Base-by-base conservation (phyloP, 805 yeast genomes). In the Candida hispaniensis region DNA sequence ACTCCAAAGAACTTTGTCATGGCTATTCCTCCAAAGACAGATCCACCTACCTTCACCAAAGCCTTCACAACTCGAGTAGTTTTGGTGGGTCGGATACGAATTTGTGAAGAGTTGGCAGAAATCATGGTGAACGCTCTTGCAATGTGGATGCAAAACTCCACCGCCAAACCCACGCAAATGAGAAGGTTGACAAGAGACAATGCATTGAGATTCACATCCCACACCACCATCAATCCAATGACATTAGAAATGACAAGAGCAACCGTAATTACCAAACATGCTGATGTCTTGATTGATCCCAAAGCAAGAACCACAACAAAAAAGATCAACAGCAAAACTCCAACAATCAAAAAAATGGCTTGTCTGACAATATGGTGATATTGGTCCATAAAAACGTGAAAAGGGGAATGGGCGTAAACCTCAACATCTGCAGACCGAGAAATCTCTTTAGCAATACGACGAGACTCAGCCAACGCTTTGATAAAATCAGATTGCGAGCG, bases 91-190 rank as follows among this genome's bases (percentile, higher is more conserved):
- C 49, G 58, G 32, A 45, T 26, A 11, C 35, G 25, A 7, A 26
- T 26, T 5, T 34, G 38, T 12, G 30, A 34, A 2, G 38, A 34
- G 26, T 26, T 26, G 14, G 30, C 24, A 41, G 52, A 34, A 44
- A 45, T 57, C 18, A 63, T 60, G 16, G 79, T 68, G 54, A 74
- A 88, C 2, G 91, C 83, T 39, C 91, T 64, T 1, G 83, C 79
- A 38, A 91, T 67, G 55, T 88, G 97, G 19, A 79, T 71, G 41
- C 94, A 83, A 52, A 88, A 91, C 56, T 91, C 98, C 20, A 91
- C 94, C 2, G 91, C 86, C 21, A 88, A 60, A 0, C 98, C 98
- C 3, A 79, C 75, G 53, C 96, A 88, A n/a, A 88, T 88, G 20
- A 91, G 67, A 39, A 88, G 64, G 47, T 88, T 88, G 12, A 91